Evolutionary conservation across 2,329 filamentous ascomycete species (phyloP).

Genomic region (Tolypocladium tropicale): DNA sequence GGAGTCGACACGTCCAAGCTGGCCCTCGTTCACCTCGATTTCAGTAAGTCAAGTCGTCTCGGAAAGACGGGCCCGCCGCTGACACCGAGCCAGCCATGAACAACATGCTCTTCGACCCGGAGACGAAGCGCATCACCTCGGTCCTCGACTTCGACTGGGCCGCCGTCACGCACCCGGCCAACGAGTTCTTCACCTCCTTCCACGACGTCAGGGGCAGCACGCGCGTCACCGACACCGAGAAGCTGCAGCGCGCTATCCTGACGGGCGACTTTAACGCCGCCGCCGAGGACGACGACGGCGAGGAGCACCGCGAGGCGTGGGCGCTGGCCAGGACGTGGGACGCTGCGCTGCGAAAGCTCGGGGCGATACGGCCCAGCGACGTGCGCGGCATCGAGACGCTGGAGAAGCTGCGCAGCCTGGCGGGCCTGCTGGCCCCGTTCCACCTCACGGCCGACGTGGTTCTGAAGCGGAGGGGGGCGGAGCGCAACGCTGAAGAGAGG

Average conservation of each 20-base stretch:
- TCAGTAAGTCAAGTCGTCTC: conserved; percentile 9
- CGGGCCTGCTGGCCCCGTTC: neutral
- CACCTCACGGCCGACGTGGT: neutral
- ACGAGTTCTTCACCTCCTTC: conserved; percentile 12
- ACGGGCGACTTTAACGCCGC: neutral
- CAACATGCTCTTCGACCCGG: conserved; percentile 14
- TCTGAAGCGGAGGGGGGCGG: neutral
- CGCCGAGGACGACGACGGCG: neutral
- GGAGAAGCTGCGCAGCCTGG: neutral
- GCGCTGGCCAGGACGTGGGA: neutral
- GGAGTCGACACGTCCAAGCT: conserved; percentile 2
- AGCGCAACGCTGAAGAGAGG: neutral
- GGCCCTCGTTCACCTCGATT: conserved; percentile 13
- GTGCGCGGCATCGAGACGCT: neutral
- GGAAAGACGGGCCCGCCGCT: neutral
- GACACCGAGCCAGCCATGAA: conserved; percentile 10
- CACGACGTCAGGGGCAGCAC: neutral
- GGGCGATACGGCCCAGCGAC: neutral
- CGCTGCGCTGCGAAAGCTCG: neutral
- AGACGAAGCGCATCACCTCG: conserved; percentile 10
- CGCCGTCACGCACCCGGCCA: conserved; percentile 10
- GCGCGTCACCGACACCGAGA: neutral
- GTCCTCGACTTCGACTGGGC: conserved; percentile 19
- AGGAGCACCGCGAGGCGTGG: neutral
- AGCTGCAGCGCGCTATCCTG: conserved; percentile 2